These are phyloP conservation scores for Suillus bovinus DNA, from an alignment of 768 basidiomycete species.

Conservation along the genomic window DNA sequence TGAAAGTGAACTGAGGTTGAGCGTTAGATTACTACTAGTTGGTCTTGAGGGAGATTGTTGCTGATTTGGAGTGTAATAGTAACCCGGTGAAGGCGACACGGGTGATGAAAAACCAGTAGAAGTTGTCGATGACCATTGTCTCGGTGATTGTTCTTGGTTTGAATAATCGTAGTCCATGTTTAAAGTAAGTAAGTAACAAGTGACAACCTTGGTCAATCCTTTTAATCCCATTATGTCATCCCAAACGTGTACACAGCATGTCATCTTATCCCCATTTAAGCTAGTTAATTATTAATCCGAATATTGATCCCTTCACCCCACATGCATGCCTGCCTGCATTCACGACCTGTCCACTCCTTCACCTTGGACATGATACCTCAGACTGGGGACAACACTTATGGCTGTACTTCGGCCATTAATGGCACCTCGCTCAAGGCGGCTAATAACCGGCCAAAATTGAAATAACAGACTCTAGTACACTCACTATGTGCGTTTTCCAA, in stretches of 20 bases:
- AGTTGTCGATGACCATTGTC: slow-evolving; percentile 31
- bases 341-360: too few species aligned
- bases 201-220: too few species aligned
- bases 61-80: slow-evolving; percentile 20
- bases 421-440: not conserved
- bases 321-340: too few species aligned
- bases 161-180: slow-evolving; percentile 31
- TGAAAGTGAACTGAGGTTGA: slow-evolving; percentile 67
- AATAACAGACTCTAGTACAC: not conserved
- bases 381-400: not conserved
- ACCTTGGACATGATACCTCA: too few species aligned
- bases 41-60: slow-evolving; percentile 18
- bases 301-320: too few species aligned
- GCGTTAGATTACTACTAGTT: slow-evolving; percentile 48
- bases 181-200: too few species aligned
- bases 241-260: not conserved
- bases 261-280: too few species aligned
- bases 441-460: not conserved
- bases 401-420: not conserved
- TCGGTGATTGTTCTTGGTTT: slow-evolving; percentile 34
- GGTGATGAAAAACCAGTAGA: slow-evolving; percentile 25
- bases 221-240: not conserved
- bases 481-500: not conserved
- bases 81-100: slow-evolving; percentile 22
- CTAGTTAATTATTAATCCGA: too few species aligned